Evolutionary conservation across 2,329 filamentous ascomycete species (phyloP), one percentile per base, ranked within the genome.

Genomic region (Arachnomyces sp.): DNA sequence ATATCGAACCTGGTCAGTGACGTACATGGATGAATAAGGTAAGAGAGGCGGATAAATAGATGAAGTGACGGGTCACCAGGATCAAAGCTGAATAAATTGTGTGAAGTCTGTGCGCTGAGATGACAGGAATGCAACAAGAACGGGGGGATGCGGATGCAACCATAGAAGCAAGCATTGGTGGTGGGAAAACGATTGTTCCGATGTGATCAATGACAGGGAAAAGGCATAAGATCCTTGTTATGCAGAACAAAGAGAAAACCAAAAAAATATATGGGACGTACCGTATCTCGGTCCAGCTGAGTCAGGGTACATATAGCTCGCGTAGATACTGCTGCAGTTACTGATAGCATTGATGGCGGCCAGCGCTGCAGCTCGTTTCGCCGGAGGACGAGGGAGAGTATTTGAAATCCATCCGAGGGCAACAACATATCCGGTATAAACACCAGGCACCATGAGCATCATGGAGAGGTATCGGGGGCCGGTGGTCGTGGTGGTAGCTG

Each of bases 261-360:
- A 25, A 25, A 25, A 25, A 25, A 25, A 25, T 5, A 25, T 25
- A 25, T 25, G 5, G 21, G 21, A 25, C 21, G 21, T 25, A 25
- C 21, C 21, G 46, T 66, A 72, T 44, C 63, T 54, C 1, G 66
- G 67, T 2, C 40, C 32, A 29, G 70, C 65, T 9, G 50, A 44
- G 3, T 53, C 45, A 11, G 61, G 55, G 46, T 73, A 74, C 6
- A 70, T 73, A 40, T 66, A 74, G 0, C 69, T 65, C 0, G 68
- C 71, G 65, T 69, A 76, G 49, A 77, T 75, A 43, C 62, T 67
- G 28, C 69, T 69, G 1, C 64, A 67, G 52, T 76, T 77, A 25
- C 70, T 72, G 16, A 77, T 54, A 2, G 69, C 67, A 48, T 77
- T 77, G 57, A 77, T 74, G 34, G 75, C 69, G 1, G 73, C 73